Evolutionary conservation across 1,284 basidiomycete genomes (phyloP).

Genomic region (Apiotrichum gracile): DNA sequence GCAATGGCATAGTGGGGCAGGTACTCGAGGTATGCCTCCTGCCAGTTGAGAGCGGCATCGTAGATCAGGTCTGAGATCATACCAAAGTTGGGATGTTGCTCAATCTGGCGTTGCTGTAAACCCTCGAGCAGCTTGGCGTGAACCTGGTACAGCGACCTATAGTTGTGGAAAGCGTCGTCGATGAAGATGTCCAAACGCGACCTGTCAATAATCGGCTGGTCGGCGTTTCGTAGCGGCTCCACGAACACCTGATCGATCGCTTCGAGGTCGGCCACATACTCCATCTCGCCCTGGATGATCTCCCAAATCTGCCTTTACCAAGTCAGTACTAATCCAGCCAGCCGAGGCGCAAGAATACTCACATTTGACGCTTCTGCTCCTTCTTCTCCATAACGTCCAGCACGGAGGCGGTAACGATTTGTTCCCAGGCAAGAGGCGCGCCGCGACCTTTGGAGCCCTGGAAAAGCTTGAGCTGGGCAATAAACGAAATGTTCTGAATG

Average conservation of each 20-base stretch:
- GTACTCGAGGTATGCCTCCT: constrained; percentile 87
- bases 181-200: constrained; percentile 73
- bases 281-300: constrained; percentile 91
- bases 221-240: constrained; percentile 63
- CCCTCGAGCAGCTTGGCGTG: constrained; percentile 71
- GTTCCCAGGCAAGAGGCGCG: constrained; percentile 77
- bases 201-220: constrained; percentile 69
- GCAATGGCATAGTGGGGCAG: constrained; percentile 92
- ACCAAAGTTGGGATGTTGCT: constrained; percentile 78
- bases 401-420: constrained; percentile 68
- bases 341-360: neutral
- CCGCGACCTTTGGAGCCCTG: constrained; percentile 78
- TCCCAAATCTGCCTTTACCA: constrained; percentile 86
- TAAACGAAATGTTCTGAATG: constrained; percentile 67
- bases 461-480: constrained; percentile 75
- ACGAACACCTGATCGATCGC: constrained; percentile 73
- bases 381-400: constrained; percentile 62
- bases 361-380: constrained; percentile 83
- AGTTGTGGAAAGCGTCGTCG: constrained; percentile 88
- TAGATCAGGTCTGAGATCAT: constrained; percentile 80
- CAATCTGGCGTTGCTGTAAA: constrained; percentile 78
- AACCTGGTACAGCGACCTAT: constrained; percentile 58
- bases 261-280: constrained; percentile 87
- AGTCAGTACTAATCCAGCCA: constrained; percentile 50
- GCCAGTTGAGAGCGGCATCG: constrained; percentile 84